phyloP scores from a whole-genome alignment of 2,329 filamentous ascomycete species.

The Alternaria solani region DNA sequence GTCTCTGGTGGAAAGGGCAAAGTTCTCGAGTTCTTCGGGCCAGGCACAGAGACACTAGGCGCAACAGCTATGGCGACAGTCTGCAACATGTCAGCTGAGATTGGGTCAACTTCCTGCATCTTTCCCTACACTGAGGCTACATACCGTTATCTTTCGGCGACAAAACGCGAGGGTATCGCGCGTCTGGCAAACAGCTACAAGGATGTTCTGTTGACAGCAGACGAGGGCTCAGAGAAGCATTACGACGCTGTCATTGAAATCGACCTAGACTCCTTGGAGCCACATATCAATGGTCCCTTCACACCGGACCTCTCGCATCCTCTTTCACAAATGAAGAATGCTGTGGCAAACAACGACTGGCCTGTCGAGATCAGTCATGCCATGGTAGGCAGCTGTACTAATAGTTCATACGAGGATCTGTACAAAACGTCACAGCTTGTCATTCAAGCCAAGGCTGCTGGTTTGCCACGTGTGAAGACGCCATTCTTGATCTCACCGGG shows the following conservation, averaged over 20 bases:
- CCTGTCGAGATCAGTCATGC: slow-evolving; percentile 39
- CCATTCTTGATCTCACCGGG: slow-evolving; percentile 46
- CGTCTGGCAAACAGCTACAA: slow-evolving; percentile 31
- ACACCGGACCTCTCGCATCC: slow-evolving; percentile 49
- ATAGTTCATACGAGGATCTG: slow-evolving; percentile 46
- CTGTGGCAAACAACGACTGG: slow-evolving; percentile 40
- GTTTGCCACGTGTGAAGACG: slow-evolving; percentile 38
- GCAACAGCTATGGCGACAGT: slow-evolving; percentile 52
- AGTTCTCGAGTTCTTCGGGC: slow-evolving; percentile 51
- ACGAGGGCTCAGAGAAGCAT: slow-evolving; percentile 44
- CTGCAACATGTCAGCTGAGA: slow-evolving; percentile 52
- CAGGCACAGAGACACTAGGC: slow-evolving; percentile 41
- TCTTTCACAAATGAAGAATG: slow-evolving; percentile 40
- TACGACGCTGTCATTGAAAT: slow-evolving; percentile 48
- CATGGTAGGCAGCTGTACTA: slow-evolving; percentile 50
- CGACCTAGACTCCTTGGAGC: slow-evolving; percentile 45
- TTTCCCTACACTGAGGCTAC: slow-evolving; percentile 42
- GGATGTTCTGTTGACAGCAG: slow-evolving; percentile 34
- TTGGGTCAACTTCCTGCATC: slow-evolving; percentile 50
- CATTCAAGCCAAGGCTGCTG: slow-evolving; percentile 41
- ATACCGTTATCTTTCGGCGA: slow-evolving; percentile 42
- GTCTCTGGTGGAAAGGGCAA: slow-evolving; percentile 49
- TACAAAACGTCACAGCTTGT: slow-evolving; percentile 41
- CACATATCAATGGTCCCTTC: slow-evolving; percentile 50
- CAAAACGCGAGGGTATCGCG: slow-evolving; percentile 37